phyloP scores from a whole-genome alignment of 176 grass and related monocot genomes.

The Melocanna baccifera region DNA sequence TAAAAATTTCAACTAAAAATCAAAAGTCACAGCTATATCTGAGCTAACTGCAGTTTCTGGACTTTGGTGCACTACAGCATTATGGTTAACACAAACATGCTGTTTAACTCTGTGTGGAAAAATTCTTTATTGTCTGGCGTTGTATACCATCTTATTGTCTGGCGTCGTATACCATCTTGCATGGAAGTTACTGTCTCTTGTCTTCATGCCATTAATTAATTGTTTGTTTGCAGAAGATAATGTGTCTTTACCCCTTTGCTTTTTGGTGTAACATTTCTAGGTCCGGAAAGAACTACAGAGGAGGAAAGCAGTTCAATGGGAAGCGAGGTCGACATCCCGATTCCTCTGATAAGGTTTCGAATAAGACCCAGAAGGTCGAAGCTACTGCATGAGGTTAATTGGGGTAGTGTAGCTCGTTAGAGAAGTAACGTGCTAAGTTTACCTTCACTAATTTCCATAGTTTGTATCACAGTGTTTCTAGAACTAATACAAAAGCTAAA shows the following conservation, averaged over 20 bases:
- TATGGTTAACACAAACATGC: background rate
- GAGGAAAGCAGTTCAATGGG: constrained; percentile 42
- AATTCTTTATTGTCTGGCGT: background rate
- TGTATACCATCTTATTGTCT: background rate
- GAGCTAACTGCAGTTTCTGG: background rate
- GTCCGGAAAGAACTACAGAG: constrained; percentile 34
- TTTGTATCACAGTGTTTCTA: background rate
- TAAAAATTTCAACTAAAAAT: no score
- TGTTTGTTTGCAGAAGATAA: background rate
- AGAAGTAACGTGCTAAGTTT: background rate
- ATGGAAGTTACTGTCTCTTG: background rate
- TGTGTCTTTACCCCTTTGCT: background rate
- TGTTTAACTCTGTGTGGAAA: background rate
- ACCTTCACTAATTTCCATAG: background rate
- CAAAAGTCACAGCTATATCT: no score
- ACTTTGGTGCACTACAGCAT: background rate
- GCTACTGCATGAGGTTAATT: constrained; percentile 21
- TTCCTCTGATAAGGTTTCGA: constrained; percentile 9
- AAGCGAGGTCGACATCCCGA: constrained; percentile 32
- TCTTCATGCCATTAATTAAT: background rate
- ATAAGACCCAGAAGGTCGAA: constrained; percentile 45
- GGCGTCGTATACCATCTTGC: background rate
- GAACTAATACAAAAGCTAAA: no score
- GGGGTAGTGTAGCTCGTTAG: background rate
- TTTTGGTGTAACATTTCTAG: constrained; percentile 2